Conservation (phyloP, 2,329 filamentous ascomycete species). For the Pestalotiopsis sp. region DNA sequence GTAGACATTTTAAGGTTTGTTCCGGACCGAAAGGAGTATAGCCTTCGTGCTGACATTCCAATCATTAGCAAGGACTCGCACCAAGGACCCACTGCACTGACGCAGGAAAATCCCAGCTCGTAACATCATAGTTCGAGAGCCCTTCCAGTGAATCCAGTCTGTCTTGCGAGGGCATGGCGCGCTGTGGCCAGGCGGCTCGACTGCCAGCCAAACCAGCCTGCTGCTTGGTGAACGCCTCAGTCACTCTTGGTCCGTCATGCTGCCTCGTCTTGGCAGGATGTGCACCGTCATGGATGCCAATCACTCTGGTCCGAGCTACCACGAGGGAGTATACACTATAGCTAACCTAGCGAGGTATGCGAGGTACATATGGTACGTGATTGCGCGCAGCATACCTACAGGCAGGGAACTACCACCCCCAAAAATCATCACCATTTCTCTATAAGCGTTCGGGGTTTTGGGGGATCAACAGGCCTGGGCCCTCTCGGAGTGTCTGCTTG, state of each 20-base stretch:
- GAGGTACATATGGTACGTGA: no score
- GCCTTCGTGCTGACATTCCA: neutral
- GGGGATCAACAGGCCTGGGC: neutral
- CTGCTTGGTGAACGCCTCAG: no score
- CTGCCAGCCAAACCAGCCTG: no score
- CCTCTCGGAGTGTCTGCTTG: neutral
- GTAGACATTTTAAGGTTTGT: constrained; percentile 15
- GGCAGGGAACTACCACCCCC: neutral
- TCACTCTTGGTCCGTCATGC: no score
- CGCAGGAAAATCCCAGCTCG: neutral
- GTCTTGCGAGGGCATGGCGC: neutral
- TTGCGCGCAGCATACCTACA: no score
- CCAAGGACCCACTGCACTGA: neutral
- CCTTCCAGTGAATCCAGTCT: neutral
- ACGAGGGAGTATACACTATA: no score
- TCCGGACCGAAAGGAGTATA: constrained; percentile 1
- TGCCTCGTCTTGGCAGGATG: no score
- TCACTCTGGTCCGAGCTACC: no score
- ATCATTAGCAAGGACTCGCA: neutral
- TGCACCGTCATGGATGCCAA: no score
- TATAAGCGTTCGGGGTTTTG: neutral
- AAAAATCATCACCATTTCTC: neutral
- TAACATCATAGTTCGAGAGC: neutral
- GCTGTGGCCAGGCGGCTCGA: no score
- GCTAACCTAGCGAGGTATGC: no score